phyloP scores from a whole-genome alignment of 495 filamentous ascomycete genomes.

The Neurospora africana region DNA sequence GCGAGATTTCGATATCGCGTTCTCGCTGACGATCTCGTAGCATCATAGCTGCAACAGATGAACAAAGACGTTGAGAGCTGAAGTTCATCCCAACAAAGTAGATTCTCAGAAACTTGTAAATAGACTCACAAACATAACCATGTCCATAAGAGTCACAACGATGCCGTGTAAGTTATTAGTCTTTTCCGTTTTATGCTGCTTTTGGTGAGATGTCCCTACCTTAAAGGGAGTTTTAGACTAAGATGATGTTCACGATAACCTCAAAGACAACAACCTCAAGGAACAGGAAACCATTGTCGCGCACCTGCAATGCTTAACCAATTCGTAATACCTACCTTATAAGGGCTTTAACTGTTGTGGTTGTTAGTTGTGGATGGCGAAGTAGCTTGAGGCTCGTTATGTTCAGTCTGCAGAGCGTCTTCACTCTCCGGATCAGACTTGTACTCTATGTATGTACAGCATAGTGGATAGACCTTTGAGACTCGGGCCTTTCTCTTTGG shows the following conservation, averaged over 20 bases:
- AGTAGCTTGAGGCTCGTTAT: neutral
- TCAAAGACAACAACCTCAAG: neutral
- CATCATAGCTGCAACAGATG: neutral
- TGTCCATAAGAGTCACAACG: neutral
- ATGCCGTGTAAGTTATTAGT: neutral
- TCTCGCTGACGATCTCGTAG: neutral
- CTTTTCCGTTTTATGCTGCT: neutral
- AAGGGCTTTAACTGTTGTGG: neutral
- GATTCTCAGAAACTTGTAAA: no score
- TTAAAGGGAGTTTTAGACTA: neutral
- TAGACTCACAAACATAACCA: no score
- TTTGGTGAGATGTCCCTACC: neutral
- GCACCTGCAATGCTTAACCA: neutral
- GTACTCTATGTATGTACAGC: neutral
- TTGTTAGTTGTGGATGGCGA: neutral
- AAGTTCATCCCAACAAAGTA: neutral
- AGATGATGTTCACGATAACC: neutral
- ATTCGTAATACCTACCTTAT: neutral
- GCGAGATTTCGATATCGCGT: neutral
- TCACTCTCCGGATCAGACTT: neutral
- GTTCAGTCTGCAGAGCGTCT: neutral
- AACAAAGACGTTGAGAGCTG: neutral
- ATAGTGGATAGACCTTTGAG: neutral
- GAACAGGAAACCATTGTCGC: neutral
- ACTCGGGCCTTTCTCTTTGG: neutral